Percentiles rank a stretch among this genome's conserved stretches.
Conservation (phyloP, 257 asterid species). For the Nicotiana benthamiana region DNA sequence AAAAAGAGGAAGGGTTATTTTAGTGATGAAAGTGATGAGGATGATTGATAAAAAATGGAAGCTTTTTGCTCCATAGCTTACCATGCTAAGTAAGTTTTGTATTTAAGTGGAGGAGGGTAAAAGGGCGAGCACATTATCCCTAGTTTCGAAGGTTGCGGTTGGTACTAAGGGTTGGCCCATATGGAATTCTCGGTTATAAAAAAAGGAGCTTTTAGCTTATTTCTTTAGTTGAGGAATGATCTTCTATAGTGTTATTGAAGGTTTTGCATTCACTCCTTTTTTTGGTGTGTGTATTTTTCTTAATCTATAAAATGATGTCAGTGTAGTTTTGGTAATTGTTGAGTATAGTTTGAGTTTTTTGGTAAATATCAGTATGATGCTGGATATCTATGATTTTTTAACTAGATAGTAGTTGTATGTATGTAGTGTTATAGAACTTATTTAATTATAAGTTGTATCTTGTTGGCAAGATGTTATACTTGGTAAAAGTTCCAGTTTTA, state of each 20-base stretch:
- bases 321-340: neutral
- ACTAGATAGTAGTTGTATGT: neutral
- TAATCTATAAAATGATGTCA: too few species aligned
- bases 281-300: neutral
- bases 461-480: neutral
- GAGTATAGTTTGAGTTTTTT: neutral
- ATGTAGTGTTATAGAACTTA: neutral
- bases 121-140: neutral
- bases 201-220: neutral
- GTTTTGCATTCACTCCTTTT: neutral
- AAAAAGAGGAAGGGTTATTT: conserved; percentile 87
- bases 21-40: conserved; percentile 91
- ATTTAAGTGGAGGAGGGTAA: neutral
- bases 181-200: too few species aligned
- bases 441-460: neutral
- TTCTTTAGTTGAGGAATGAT: neutral
- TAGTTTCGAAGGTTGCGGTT: neutral
- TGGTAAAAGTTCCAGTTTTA: neutral
- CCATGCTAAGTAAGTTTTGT: neutral
- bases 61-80: too few species aligned
- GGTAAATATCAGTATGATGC: neutral
- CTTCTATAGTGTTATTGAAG: neutral
- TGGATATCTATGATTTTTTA: neutral
- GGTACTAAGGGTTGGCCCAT: too few species aligned
- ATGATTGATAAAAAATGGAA: conserved; percentile 29